A percentile compares a stretch with the other conserved stretches of the same genome.
Evolutionary conservation across 768 basidiomycete genomes (phyloP).

Genomic region (Tricholoma bakamatsutake): DNA sequence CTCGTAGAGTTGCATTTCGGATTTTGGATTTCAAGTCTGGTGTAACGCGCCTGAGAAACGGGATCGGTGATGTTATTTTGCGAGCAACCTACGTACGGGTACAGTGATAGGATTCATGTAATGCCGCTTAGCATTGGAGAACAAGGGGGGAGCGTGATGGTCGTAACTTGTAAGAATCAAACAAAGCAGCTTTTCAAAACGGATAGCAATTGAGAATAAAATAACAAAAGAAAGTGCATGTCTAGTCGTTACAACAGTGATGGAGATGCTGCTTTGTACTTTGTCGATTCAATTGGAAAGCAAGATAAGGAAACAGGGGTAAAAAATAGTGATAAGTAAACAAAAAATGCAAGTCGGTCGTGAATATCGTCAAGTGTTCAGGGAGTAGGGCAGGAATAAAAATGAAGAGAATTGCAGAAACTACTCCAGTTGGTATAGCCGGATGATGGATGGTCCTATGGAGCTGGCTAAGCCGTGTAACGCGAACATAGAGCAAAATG

Average conservation of each 20-base stretch:
- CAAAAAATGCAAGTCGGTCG: constrained; percentile 1
- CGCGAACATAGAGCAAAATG: constrained; percentile 18
- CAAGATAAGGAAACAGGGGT: constrained; percentile 1
- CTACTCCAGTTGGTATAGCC: constrained; percentile 6
- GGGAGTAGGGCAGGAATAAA: constrained; percentile 1
- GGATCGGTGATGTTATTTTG: neutral
- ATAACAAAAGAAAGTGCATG: constrained; percentile 41
- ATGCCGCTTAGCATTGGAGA: constrained; percentile 5
- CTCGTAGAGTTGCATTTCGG: neutral
- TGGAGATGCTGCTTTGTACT: constrained; percentile 13
- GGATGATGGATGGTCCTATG: constrained; percentile 3
- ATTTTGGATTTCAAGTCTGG: neutral
- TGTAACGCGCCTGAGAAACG: neutral
- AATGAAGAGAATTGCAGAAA: constrained; percentile 1
- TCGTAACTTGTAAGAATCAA: constrained; percentile 14
- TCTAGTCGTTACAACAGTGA: constrained; percentile 71
- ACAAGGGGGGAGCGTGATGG: constrained; percentile 16
- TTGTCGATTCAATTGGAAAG: neutral
- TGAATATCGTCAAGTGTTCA: neutral
- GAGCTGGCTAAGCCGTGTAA: constrained; percentile 14
- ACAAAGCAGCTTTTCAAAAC: constrained; percentile 23
- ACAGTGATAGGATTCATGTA: constrained; percentile 1
- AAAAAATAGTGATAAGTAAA: constrained; percentile 6
- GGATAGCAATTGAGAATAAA: constrained; percentile 25
- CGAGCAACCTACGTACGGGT: neutral